These are phyloP conservation scores for Linum trigynum DNA, from an alignment of 345 rosid species.

Conservation along the genomic window DNA sequence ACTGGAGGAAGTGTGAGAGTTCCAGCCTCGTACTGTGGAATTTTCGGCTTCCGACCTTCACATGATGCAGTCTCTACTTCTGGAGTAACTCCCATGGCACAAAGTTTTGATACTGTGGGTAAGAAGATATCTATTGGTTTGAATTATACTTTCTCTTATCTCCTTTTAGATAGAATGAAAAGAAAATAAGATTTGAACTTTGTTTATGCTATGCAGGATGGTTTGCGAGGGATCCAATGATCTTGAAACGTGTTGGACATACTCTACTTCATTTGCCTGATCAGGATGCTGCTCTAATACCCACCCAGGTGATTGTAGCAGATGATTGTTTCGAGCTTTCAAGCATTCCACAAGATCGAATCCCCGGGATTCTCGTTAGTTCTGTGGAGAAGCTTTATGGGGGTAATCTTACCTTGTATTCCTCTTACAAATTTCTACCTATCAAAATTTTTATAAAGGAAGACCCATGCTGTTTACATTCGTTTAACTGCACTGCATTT, in stretches of 20 bases:
- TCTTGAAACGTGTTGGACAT: conserved; percentile 53
- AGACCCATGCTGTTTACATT: too few species aligned
- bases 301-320: conserved; percentile 48
- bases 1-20: conserved; percentile 89
- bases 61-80: conserved; percentile 42
- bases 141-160: neutral
- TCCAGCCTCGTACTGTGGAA: conserved; percentile 77
- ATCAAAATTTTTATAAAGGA: neutral
- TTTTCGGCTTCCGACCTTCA: conserved; percentile 73
- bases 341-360: conserved; percentile 43
- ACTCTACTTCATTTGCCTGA: conserved; percentile 45
- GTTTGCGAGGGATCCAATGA: conserved; percentile 73
- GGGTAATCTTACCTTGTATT: conserved; percentile 27
- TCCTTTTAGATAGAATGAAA: too few species aligned
- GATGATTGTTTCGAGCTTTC: conserved; percentile 65
- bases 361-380: conserved; percentile 39
- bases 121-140: conserved; percentile 11
- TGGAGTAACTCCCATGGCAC: conserved; percentile 81
- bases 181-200: neutral
- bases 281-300: conserved; percentile 20
- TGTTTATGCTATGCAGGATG: conserved; percentile 42
- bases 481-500: neutral
- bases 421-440: neutral
- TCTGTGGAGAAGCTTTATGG: conserved; percentile 52
- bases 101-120: conserved; percentile 92